Percentiles rank a stretch among this genome's conserved stretches.
These are phyloP conservation scores for Phalaenopsis equestris DNA, from an alignment of 106 monocot species.

Conservation along the genomic window DNA sequence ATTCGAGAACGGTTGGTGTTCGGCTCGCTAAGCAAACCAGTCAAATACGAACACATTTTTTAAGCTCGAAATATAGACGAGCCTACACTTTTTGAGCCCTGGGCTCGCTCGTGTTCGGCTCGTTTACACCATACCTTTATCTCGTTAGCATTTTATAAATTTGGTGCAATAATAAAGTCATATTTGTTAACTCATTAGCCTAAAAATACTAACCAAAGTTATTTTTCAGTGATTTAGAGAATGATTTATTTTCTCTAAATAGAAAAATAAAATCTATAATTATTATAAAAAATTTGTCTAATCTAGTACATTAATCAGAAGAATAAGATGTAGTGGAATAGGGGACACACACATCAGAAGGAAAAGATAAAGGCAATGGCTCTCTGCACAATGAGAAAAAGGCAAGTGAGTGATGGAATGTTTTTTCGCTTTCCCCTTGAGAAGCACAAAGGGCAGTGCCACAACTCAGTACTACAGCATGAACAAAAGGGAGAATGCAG, in stretches of 20 bases:
- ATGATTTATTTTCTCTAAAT: neutral
- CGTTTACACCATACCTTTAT: no score
- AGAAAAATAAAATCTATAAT: neutral
- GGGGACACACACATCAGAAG: neutral
- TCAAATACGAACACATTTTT: no score
- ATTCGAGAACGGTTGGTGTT: no score
- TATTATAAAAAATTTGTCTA: neutral
- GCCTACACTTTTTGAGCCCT: no score
- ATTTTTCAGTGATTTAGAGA: no score
- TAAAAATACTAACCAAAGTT: no score
- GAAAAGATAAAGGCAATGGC: constrained; percentile 8
- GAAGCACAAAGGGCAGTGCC: constrained; percentile 7
- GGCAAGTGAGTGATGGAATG: constrained; percentile 8
- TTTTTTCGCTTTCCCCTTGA: constrained; percentile 3
- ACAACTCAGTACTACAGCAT: constrained; percentile 5
- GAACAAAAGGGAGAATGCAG: neutral
- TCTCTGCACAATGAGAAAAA: constrained; percentile 6
- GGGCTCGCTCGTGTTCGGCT: no score
- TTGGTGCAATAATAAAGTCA: no score
- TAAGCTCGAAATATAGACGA: no score
- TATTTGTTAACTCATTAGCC: no score
- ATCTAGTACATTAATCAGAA: neutral
- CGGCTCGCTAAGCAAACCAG: no score
- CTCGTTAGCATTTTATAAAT: no score
- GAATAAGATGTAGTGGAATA: neutral